A percentile compares a stretch with the other conserved stretches of the same genome.
Evolutionary conservation across 768 basidiomycete genomes (phyloP).

Genomic region (Glaciozyma antarctica): DNA sequence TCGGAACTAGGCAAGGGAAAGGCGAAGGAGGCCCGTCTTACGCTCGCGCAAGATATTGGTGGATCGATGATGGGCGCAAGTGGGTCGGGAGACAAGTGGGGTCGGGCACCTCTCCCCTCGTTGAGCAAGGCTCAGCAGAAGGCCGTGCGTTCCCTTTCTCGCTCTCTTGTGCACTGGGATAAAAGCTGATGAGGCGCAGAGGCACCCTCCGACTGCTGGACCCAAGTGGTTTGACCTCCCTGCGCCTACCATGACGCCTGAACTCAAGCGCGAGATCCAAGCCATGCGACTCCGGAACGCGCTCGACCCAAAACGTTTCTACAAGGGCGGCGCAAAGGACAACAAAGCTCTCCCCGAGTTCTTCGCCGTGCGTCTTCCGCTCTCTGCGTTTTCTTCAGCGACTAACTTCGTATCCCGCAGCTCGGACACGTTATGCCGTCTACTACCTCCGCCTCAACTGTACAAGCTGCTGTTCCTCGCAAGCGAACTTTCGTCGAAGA

Average conservation of each 20-base stretch:
- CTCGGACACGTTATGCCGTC: conserved; percentile 51
- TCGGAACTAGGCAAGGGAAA: conserved; percentile 38
- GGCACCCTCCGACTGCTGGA: conserved; percentile 63
- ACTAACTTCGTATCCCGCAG: neutral
- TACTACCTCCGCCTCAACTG: conserved; percentile 58
- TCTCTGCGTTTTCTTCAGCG: neutral
- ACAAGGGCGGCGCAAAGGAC: conserved; percentile 55
- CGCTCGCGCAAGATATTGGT: conserved; percentile 48
- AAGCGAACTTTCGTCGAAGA: conserved; percentile 82
- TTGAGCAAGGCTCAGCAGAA: conserved; percentile 64
- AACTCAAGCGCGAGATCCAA: conserved; percentile 73
- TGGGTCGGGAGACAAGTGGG: conserved; percentile 52
- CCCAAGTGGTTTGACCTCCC: conserved; percentile 81
- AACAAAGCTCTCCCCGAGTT: conserved; percentile 79
- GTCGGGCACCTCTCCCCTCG: conserved; percentile 44
- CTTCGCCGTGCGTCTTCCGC: conserved; percentile 58
- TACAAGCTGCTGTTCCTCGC: conserved; percentile 49
- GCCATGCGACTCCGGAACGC: conserved; percentile 76
- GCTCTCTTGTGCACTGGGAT: neutral
- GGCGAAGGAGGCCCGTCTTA: conserved; percentile 56
- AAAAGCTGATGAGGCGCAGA: conserved; percentile 41
- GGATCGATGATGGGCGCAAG: conserved; percentile 2
- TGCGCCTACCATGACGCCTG: conserved; percentile 60
- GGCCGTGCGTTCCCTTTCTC: conserved; percentile 47
- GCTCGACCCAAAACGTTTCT: conserved; percentile 85